Base-by-base conservation (phyloP, 2,329 filamentous ascomycete species). In the Stachybotrys chlorohalonatus region DNA sequence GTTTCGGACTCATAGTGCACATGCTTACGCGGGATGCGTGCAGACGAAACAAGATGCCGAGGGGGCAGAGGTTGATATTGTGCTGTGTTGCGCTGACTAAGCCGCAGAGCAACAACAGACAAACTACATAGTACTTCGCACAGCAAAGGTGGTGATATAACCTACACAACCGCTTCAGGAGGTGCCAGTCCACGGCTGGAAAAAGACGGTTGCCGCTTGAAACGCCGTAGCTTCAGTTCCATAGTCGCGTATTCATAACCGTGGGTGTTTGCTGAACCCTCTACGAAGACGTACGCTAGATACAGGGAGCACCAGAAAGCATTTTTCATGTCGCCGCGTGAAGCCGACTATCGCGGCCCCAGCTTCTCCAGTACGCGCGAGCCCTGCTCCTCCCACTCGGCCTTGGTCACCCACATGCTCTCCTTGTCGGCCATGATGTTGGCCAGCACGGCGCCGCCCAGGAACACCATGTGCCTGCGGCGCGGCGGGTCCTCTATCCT, bases 381-480 rank as follows among this genome's bases (percentile, higher is more conserved):
- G 46, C 94, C 94, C 70, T 96, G 87, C 75, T 99, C 94, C 67
- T 94, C 83, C 94, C 94, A 99, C 74, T 99, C 94, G 66, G 89
- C 82, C 80, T 96, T 96, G 63, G 87, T 89, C 67, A 99, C 92
- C 94, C 94, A 99, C 94, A 97, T 97, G 70, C 87, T 89, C 72
- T 96, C 90, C 77, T 96, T 97, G 75, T 97, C 92, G 49, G 94
- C 92, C 88, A 99, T 97, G 72, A 99, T 95, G 70, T 97, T 97
- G 64, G 94, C 94, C 65, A 99, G 78, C 59, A 99, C 94, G 31
- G 94, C 94, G 64, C 94, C 94, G 56, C 94, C 94, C 54, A 99
- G 75, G 81, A 99, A 97, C n/a, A 99, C 94, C 92, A 99, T 97
- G 78, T 99, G 94, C 73, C 93, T 83, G 76, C 94, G 84, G 74